phyloP scores from a whole-genome alignment of 2,329 filamentous ascomycete genomes.

The Trichocomaceae sp. region DNA sequence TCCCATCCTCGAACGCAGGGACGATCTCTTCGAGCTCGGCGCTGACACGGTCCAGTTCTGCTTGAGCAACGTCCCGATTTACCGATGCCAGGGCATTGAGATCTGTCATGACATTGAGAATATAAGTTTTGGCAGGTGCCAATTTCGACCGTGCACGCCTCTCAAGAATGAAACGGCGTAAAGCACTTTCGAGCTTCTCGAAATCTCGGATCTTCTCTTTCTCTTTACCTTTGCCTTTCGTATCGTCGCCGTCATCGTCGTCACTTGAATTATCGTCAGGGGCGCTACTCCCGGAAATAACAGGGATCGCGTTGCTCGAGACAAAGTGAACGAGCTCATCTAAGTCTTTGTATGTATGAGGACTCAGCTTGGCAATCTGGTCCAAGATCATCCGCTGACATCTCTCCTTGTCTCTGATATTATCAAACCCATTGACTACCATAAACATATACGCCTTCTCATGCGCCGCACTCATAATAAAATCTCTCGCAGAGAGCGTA shows the following conservation, averaged over 20 bases:
- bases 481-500: slow-evolving; percentile 94
- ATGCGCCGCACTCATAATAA: slow-evolving; percentile 88
- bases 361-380: slow-evolving; percentile 80
- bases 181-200: slow-evolving; percentile 76
- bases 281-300: slow-evolving; percentile 50
- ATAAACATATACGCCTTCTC: slow-evolving; percentile 99
- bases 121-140: slow-evolving; percentile 89
- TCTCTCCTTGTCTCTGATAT: slow-evolving; percentile 81
- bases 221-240: slow-evolving; percentile 69
- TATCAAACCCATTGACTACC: slow-evolving; percentile 95
- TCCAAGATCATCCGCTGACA: slow-evolving; percentile 92
- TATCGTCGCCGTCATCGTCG: slow-evolving; percentile 37
- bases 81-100: slow-evolving; percentile 74
- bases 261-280: slow-evolving; percentile 38
- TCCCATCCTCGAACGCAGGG: slow-evolving; percentile 75
- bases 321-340: slow-evolving; percentile 94
- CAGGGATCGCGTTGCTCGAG: slow-evolving; percentile 89
- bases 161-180: slow-evolving; percentile 89
- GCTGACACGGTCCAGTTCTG: slow-evolving; percentile 76
- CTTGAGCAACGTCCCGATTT: slow-evolving; percentile 78
- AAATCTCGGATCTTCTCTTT: slow-evolving; percentile 88
- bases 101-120: slow-evolving; percentile 87
- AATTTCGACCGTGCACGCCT: slow-evolving; percentile 93
- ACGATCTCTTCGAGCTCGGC: slow-evolving; percentile 75
- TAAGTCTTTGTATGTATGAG: slow-evolving; percentile 85